Evolutionary conservation across 257 asterid species (phyloP).

Genomic region (Forsythia viridissima): DNA sequence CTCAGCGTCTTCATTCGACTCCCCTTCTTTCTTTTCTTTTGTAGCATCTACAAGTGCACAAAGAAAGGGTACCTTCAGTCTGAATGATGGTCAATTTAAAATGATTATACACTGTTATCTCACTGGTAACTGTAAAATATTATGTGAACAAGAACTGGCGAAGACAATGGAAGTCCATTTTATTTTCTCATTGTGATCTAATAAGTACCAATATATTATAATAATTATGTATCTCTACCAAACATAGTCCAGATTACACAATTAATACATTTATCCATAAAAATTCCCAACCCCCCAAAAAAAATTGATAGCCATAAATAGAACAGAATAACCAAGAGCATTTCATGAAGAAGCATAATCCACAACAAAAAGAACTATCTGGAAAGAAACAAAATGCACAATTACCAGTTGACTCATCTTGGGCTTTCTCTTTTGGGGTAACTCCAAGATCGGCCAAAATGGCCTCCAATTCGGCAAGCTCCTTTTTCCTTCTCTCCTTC

Average conservation of each 20-base stretch:
- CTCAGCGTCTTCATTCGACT: slow-evolving; percentile 45
- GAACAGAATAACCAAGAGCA: background rate
- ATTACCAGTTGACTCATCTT: slow-evolving; percentile 66
- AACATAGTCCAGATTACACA: background rate
- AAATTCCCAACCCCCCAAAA: background rate
- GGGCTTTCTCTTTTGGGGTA: slow-evolving; percentile 50
- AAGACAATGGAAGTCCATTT: background rate
- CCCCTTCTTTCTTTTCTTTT: slow-evolving; percentile 51
- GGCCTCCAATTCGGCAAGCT: slow-evolving; percentile 94
- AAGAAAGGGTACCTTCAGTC: background rate
- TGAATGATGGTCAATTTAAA: background rate
- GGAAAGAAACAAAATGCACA: slow-evolving; percentile 5
- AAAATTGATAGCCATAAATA: background rate
- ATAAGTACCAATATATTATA: background rate
- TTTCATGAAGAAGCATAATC: background rate
- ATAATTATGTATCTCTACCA: background rate
- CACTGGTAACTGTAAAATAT: background rate
- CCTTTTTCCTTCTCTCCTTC: slow-evolving; percentile 94
- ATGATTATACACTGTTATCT: background rate
- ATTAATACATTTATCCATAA: background rate
- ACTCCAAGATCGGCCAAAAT: slow-evolving; percentile 85
- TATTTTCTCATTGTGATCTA: background rate
- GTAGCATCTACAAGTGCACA: slow-evolving; percentile 34
- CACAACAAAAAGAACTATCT: background rate
- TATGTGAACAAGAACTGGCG: background rate